Evolutionary conservation across 495 filamentous ascomycete genomes (phyloP), one percentile per base, ranked within the genome.

Genomic region (Trichoderma reesei): DNA sequence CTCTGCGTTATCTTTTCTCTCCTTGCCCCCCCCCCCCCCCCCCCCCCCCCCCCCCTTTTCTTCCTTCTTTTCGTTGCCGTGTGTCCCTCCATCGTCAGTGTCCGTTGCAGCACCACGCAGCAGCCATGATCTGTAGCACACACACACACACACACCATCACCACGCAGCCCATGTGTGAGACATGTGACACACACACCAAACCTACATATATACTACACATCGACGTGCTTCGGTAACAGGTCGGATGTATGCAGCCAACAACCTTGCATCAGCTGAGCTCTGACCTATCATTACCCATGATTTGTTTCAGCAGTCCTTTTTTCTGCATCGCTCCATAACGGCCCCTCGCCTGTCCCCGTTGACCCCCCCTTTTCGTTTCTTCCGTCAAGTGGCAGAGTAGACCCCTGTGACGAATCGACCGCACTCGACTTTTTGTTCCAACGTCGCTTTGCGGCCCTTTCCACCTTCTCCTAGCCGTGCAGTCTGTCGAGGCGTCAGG

Each of bases 361-460:
- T 10, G 3, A 18, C 41, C 14, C 18, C 6, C 8, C n/a, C 8
- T 6, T 75, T 71, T 44, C 42, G 37, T 26, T 38, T 10, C 41
- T 48, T 36, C 61, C 51, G 39, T 74, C 67, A 81, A 38, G 72
- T 69, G 13, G 70, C 75, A 36, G 80, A 82, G 68, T 92, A 98
- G 14, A 98, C 88, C 14, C 88, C 91, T 65, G 90, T 92, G 33
- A 93, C 87, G 64, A 84, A 83, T 63, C 89, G 82, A 33, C 94
- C 94, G 75, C 93, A 97, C 71, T 90, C 90, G 10, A 97, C 85
- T 62, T 86, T 85, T 80, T 98, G 94, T 75, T 96, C 92, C 67
- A 96, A 79, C 61, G 77, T 88, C 37, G 85, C 87, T 67, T 74
- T 86, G 67, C 79, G 85, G 54, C 89, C 86, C 63, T 74, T 86